Base-by-base conservation (phyloP, 78 protist genomes). In the Acrasis kona region DNA sequence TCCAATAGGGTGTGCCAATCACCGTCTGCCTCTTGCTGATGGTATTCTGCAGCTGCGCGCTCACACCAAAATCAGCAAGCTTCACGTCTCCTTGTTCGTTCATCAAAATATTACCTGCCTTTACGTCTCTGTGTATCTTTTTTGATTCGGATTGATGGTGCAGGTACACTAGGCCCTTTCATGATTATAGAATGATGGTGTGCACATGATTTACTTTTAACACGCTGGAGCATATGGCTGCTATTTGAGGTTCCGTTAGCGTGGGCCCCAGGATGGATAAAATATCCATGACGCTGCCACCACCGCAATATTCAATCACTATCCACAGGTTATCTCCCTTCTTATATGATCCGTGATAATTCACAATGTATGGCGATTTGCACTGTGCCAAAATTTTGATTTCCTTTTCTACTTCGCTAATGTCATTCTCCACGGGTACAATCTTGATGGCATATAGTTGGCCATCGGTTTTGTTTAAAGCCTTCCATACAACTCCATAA, bases 241-340 rank as follows among this genome's bases (percentile, higher is more conserved):
- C 78, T 38, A 79, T 79, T 50, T 80, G 70, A 42, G 38, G 76
- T 76, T 79, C 83, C 42, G 28, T 72, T 34, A 78, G 40, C 3
- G 10, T 31, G 12, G 10, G 4, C 5, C 29, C 42, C 3, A 19
- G 8, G 30, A 87, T 75, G 40, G 81, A 73, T 77, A 78, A 66
- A 38, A 90, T 72, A 41, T 89, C 88, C 10, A 79, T 66, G 6
- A 87, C 79, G 19, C 91, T 83, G 3, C 96, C 96, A 32, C 92
- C 96, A 5, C 84, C 94, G 67, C 92, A 88, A 65, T 72, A 85
- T 64, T 92, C 96, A 83, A 91, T 84, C n/a, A 76, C 88, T 74
- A 91, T 86, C 93, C 81, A 36, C 4, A 2, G 4, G 1, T 67
- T 19, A 19, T 67, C 28, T 19, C 28, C n/a, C n/a, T 67, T 67